These are phyloP conservation scores for Chenopodium berlandieri DNA, from an alignment of 148 eudicot genomes.

Conservation along the genomic window DNA sequence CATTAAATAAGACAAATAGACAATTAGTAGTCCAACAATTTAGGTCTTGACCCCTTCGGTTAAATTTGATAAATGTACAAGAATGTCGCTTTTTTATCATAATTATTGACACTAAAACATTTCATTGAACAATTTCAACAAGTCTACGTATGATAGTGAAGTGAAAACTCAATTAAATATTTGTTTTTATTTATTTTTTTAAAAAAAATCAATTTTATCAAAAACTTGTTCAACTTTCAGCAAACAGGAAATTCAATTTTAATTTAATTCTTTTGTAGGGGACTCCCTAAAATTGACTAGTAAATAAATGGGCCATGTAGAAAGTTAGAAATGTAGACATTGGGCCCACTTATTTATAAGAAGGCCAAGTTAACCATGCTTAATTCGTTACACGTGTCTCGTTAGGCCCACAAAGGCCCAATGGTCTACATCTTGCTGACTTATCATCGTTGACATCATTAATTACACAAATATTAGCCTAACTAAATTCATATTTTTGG, in stretches of 20 bases:
- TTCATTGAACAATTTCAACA: not conserved
- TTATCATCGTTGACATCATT: conserved; percentile 6
- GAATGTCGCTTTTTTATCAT: not conserved
- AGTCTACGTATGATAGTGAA: not conserved
- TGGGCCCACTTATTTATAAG: conserved; percentile 14
- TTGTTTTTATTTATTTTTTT: not conserved
- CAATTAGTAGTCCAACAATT: not conserved
- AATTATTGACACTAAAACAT: not conserved
- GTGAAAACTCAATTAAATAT: not conserved
- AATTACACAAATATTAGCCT: not conserved
- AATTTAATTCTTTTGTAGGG: not conserved
- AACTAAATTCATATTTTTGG: no score
- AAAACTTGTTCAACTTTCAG: not conserved
- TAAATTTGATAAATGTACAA: not conserved
- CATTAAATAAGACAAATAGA: no score
- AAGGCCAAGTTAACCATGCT: not conserved
- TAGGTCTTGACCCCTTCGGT: no score
- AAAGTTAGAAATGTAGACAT: not conserved
- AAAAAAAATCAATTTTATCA: not conserved
- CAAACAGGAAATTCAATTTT: not conserved
- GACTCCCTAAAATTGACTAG: not conserved
- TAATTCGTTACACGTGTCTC: not conserved
- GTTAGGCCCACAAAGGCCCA: conserved; percentile 17
- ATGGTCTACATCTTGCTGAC: conserved; percentile 9
- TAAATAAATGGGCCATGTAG: not conserved